These are phyloP conservation scores for Irpex sp. DNA, from an alignment of 1,284 basidiomycete species.

Conservation along the genomic window DNA sequence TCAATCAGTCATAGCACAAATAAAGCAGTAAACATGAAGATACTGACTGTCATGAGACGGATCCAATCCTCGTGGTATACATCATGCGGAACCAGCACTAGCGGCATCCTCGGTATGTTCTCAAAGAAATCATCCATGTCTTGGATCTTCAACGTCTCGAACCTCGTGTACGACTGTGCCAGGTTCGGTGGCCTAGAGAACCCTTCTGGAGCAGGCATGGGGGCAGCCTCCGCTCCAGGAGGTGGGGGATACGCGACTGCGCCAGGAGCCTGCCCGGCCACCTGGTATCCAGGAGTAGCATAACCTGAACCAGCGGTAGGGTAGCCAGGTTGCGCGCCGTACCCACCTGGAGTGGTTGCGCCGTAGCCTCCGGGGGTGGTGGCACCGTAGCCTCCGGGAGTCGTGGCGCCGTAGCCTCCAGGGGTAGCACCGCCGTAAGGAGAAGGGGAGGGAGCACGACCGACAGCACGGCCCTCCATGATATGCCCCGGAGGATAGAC, in stretches of 20 bases:
- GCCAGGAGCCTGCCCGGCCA: constrained; percentile 11
- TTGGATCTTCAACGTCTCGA: constrained; percentile 64
- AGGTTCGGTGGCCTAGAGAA: constrained; percentile 68
- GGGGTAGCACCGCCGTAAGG: constrained; percentile 16
- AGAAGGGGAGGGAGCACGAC: constrained; percentile 22
- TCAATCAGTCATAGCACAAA: constrained; percentile 1
- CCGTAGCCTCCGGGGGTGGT: neutral
- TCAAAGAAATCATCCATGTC: constrained; percentile 72
- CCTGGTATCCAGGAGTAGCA: neutral
- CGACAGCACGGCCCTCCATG: constrained; percentile 22
- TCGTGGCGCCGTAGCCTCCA: neutral
- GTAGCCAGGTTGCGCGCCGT: neutral
- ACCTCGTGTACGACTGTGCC: constrained; percentile 63
- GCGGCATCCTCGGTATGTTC: constrained; percentile 64
- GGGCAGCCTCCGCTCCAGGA: constrained; percentile 31
- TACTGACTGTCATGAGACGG: constrained; percentile 63
- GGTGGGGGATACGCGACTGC: constrained; percentile 18
- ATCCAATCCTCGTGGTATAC: constrained; percentile 75
- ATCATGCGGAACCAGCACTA: constrained; percentile 71
- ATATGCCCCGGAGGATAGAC: constrained; percentile 24
- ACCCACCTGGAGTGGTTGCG: no score
- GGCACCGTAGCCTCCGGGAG: neutral
- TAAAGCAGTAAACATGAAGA: neutral
- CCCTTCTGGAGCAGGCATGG: constrained; percentile 58
- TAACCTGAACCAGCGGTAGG: neutral